Base-by-base conservation (phyloP, 148 eudicot species). In the Salicornia ramosissima region DNA sequence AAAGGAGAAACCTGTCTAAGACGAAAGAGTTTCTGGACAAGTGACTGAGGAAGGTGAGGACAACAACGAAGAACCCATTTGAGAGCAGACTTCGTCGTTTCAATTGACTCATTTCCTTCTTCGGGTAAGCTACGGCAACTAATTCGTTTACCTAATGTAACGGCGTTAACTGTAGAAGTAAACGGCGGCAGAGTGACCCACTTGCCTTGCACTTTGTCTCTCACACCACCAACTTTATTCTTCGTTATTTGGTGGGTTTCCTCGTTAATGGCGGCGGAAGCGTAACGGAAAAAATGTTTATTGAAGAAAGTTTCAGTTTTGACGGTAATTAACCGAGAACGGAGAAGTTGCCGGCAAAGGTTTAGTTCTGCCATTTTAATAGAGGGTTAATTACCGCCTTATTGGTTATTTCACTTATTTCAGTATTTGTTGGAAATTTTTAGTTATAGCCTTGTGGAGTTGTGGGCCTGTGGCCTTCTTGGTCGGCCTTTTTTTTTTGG, bases 1-100 rank as follows among this genome's bases (percentile, higher is more conserved):
- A 39, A 26, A 30, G 11, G 45, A 7, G 2, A 10, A 24, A 93
- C 98, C 96, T 90, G 97, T 68, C 99, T 80, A 46, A 94, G 80
- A 61, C 99, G 93, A 75, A 94, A 94, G 43, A 94, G 86, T 73
- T 94, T 94, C 77, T 94, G 99, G 12, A 94, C 91, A 52, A 94
- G 91, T 13, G 90, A 86, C 56, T 90, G 82, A 14, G 97, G 97
- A 14, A 94, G 77, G 40, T 85, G 78, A 50, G 99, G 99, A 64
- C 99, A 87, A 74, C 96, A 94, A 29, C 80, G 82, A 24, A 82
- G 74, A 53, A 91, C 88, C 99, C 99, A 94, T 66, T 90, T 91
- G 29, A 91, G 64, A 71, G 99, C 97, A 79, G 93, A 86, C 71
- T 64, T 74, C 55, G 75, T 74, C 54, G 75, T 31, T 18, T 50